These are phyloP conservation scores for Mrakia gelida DNA, from an alignment of 768 basidiomycete species.

Conservation along the genomic window DNA sequence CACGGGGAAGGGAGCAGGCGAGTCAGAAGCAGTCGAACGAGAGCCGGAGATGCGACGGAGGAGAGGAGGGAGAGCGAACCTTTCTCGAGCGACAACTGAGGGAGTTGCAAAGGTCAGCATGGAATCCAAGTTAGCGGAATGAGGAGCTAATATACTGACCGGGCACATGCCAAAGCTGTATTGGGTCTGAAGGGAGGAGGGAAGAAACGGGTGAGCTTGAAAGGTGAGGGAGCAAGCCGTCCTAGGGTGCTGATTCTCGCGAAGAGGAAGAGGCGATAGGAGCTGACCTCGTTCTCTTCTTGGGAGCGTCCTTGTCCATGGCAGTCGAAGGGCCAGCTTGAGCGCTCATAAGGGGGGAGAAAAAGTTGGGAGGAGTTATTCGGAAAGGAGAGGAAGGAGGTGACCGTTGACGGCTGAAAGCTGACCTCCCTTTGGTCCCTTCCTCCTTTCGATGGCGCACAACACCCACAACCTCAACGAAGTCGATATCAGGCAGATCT, in stretches of 20 bases:
- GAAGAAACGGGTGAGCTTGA: not conserved
- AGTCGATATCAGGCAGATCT: too few relatives aligned
- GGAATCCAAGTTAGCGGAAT: not conserved
- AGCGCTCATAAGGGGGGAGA: not conserved
- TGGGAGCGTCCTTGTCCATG: not conserved
- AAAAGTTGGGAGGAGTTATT: too few relatives aligned
- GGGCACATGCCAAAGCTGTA: not conserved
- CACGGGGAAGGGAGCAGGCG: not conserved
- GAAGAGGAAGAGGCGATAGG: not conserved
- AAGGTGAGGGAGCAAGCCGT: not conserved
- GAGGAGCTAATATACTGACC: not conserved
- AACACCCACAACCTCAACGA: too few relatives aligned
- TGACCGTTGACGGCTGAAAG: too few relatives aligned
- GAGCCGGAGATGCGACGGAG: not conserved
- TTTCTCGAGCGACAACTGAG: not conserved
- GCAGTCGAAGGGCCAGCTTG: not conserved
- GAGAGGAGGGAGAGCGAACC: not conserved
- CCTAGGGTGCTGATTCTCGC: too few relatives aligned
- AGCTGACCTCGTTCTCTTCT: not conserved
- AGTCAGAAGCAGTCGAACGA: not conserved
- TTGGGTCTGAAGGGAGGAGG: not conserved
- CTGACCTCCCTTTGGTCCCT: too few relatives aligned
- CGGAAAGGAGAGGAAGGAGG: too few relatives aligned
- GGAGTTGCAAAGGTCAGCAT: not conserved
- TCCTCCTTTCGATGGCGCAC: too few relatives aligned